Evolutionary conservation across 2,329 filamentous ascomycete genomes (phyloP).

Genomic region (Fusarium tricinctum): DNA sequence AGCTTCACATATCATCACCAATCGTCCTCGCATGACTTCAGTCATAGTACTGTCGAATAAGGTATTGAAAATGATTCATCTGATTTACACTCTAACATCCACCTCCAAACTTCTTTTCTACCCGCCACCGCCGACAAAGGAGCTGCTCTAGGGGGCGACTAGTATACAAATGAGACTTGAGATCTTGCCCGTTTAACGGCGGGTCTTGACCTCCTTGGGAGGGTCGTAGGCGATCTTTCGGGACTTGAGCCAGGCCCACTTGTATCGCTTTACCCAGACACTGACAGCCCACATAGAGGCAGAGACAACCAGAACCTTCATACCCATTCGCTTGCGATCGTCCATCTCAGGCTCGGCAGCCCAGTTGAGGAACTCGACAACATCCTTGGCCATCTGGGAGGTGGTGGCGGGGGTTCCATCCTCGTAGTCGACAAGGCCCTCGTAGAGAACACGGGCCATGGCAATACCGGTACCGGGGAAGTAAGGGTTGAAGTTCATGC

Average conservation of each 20-base stretch:
- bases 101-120: constrained; percentile 53
- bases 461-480: constrained; percentile 99
- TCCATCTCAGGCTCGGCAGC: constrained; percentile 99
- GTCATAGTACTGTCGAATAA: constrained; percentile 45
- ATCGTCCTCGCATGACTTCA: constrained; percentile 14
- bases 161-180: constrained; percentile 58
- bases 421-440: constrained; percentile 97
- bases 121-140: constrained; percentile 60
- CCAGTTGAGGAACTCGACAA: constrained; percentile 99
- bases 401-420: constrained; percentile 94
- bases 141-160: constrained; percentile 60
- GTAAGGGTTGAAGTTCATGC: constrained; percentile 99
- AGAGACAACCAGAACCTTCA: constrained; percentile 91
- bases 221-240: constrained; percentile 93
- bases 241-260: constrained; percentile 97
- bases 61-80: constrained; percentile 61
- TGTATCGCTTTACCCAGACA: constrained; percentile 99
- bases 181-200: constrained; percentile 59
- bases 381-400: constrained; percentile 99
- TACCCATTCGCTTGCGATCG: constrained; percentile 98
- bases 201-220: constrained; percentile 69
- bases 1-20: constrained; percentile 16
- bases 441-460: constrained; percentile 98
- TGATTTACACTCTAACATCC: constrained; percentile 66
- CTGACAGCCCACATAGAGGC: constrained; percentile 86